These are phyloP conservation scores for Annulohypoxylon maeteangense DNA, from an alignment of 495 filamentous ascomycete species.

Conservation along the genomic window DNA sequence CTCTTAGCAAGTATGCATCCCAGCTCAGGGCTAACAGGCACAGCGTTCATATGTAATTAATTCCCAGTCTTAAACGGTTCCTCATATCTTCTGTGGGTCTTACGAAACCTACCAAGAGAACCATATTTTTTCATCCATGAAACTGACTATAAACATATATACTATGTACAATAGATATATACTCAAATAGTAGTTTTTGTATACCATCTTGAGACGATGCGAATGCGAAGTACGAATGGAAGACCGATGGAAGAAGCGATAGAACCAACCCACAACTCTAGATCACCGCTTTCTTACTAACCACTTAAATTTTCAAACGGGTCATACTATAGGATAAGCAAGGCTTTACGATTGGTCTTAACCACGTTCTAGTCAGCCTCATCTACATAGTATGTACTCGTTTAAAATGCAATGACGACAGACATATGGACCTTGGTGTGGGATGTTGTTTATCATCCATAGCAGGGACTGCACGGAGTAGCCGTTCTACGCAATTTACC, in stretches of 20 bases:
- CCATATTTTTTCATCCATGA: neutral
- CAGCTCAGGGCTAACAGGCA: neutral
- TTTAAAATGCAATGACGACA: slow-evolving; percentile 1
- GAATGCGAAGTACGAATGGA: neutral
- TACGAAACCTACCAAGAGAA: slow-evolving; percentile 3
- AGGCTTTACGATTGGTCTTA: neutral
- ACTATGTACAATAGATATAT: too few species aligned
- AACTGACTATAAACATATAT: too few species aligned
- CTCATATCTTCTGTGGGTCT: slow-evolving; percentile 12
- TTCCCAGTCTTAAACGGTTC: neutral
- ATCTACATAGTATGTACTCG: too few species aligned
- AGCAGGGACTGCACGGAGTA: slow-evolving; percentile 17
- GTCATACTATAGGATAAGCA: neutral
- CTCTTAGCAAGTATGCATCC: neutral
- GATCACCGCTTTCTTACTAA: neutral
- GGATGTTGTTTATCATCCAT: slow-evolving; percentile 1
- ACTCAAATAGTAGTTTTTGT: neutral
- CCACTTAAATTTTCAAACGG: neutral
- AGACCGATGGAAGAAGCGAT: neutral
- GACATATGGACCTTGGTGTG: neutral
- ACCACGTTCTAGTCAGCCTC: neutral
- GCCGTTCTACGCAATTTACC: slow-evolving; percentile 31
- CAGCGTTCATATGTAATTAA: neutral
- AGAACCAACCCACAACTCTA: neutral
- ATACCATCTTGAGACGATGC: neutral